Base-by-base conservation (phyloP, 345 rosid species). In the Crucihimalaya himalaica region DNA sequence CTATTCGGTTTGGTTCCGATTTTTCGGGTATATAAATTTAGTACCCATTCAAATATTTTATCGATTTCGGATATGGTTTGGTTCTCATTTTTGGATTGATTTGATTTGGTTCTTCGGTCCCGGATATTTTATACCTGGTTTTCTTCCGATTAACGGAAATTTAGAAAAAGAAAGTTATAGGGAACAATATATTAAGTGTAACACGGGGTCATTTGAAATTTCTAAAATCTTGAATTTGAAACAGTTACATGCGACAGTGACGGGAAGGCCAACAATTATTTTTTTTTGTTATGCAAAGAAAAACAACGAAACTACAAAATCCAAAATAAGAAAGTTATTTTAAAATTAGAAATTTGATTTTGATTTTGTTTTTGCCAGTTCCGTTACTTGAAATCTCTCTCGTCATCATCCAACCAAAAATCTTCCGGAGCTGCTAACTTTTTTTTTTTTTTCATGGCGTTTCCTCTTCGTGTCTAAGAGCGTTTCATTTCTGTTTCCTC, bases 401-500 rank as follows among this genome's bases (percentile, higher is more conserved):
- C 45, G 8, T 48, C 66, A 66, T 66, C 52, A 21, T 74, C 52
- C 51, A 66, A 57, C 12, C 10, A 42, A 31, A 16, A 50, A 59
- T 28, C 45, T 43, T 60, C 51, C 28, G 58, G 51, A 37, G 71
- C 71, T 63, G 34, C 68, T 45, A n/a, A 43, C 43, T 46, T 66
- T 28, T 21, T 20, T 16, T 64, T 3, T 37, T 37, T 37, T 67
- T 59, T n/a, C 32, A 71, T 74, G 81, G 79, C 71, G 63, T 71
- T 75, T 62, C 75, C 63, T 72, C 79, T 67, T 25, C 65, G 68
- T 35, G 47, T 70, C 79, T 83, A 70, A 76, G 28, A 51, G 70
- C 51, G 57, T 47, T 76, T 65, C 73, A 37, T 42, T 51, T 63
- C 46, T 23, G 32, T 46, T 32, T 63, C 66, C 62, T 59, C 70